These are phyloP conservation scores for Anisogramma anomala DNA, from an alignment of 2,329 filamentous ascomycete genomes.

Conservation along the genomic window DNA sequence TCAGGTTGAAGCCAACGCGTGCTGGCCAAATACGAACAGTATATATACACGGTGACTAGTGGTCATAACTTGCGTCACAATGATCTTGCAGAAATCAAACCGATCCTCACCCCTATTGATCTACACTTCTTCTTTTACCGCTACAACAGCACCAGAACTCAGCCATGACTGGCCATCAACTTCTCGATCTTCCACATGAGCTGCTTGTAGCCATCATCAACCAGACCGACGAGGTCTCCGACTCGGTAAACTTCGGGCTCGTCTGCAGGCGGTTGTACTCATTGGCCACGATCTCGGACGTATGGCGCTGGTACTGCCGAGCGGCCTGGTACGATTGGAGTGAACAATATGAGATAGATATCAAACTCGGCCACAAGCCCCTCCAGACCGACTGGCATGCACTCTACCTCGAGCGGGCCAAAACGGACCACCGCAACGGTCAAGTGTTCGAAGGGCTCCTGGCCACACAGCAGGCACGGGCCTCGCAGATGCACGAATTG, in stretches of 20 bases:
- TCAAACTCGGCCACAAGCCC: conserved; percentile 29
- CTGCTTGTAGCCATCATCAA: conserved; percentile 48
- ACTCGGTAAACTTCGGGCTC: conserved; percentile 31
- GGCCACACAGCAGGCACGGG: conserved; percentile 39
- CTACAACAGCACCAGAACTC: background rate
- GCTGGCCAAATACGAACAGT: too few species aligned
- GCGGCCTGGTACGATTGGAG: conserved; percentile 46
- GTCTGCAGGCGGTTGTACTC: conserved; percentile 38
- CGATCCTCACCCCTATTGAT: too few species aligned
- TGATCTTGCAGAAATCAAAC: too few species aligned
- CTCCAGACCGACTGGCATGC: conserved; percentile 43
- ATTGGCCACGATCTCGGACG: conserved; percentile 40
- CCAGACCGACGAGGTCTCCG: conserved; percentile 20
- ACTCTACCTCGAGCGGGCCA: conserved; percentile 29
- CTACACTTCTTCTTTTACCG: too few species aligned
- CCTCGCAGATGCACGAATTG: conserved; percentile 43
- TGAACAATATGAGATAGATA: conserved; percentile 29
- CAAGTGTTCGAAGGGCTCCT: conserved; percentile 41
- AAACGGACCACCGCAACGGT: conserved; percentile 26
- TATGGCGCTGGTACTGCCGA: conserved; percentile 51
- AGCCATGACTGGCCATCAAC: background rate
- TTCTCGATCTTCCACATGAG: conserved; percentile 43
- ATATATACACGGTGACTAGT: too few species aligned
- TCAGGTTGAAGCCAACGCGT: too few species aligned
- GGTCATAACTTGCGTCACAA: too few species aligned